Evolutionary conservation across 1,284 basidiomycete species (phyloP), one percentile per base, ranked within the genome.

Genomic region (Trametes sp.): DNA sequence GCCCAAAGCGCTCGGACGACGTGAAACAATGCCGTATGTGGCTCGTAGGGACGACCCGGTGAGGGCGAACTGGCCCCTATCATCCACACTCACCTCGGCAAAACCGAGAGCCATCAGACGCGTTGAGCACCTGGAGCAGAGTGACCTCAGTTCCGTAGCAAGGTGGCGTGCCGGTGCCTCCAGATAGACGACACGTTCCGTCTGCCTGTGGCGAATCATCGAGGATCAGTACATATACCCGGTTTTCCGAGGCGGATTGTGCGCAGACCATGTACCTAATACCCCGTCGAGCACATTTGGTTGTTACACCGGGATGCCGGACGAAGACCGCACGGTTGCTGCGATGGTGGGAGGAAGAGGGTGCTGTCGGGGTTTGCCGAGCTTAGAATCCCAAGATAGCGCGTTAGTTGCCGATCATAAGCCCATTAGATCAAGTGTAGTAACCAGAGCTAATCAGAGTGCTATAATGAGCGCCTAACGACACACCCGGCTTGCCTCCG

Each of bases 131-230:
- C n/a, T 33, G 50, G 50, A 24, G 50, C 41, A 44, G 16, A 9
- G 28, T 33, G 28, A 45, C n/a, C 53, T 54, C 53, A 45, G 53
- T 54, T 54, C 53, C 53, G 53, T 8, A 31, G 28, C 41, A 44
- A 31, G 11, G 28, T 28, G 2, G 29, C 16, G 26, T 21, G 31
- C n/a, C n/a, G n/a, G n/a, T n/a, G n/a, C n/a, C n/a, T n/a, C n/a
- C n/a, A n/a, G n/a, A n/a, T n/a, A n/a, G n/a, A n/a, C n/a, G n/a
- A n/a, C n/a, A n/a, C n/a, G n/a, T 26, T 38, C 50, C 50, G 35
- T 28, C 21, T n/a, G n/a, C n/a, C n/a, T 52, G 23, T 36, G 21
- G 31, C 7, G 4, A 24, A 26, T 5, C 14, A 28, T 14, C 28
- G 4, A 26, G 3, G 28, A 21, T 33, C 19, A 44, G 9, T 7